phyloP scores from a whole-genome alignment of 2,329 filamentous ascomycete genomes.

The Onygenales sp. region DNA sequence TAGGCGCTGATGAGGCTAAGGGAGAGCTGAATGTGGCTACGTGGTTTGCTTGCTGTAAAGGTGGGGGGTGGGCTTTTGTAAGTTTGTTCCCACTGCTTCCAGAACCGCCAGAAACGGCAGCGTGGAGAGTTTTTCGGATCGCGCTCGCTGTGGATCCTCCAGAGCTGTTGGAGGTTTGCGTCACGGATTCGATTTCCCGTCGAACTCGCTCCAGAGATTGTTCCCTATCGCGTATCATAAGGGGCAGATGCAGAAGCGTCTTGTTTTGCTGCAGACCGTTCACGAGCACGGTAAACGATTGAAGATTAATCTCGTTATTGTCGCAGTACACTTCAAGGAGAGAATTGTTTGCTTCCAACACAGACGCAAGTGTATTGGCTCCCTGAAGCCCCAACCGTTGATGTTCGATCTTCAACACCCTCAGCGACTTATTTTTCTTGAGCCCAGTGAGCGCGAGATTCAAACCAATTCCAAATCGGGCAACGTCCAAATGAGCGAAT shows the following conservation, averaged over 20 bases:
- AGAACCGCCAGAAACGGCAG: conserved; percentile 27
- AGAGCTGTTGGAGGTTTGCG: conserved; percentile 27
- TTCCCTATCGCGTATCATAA: conserved; percentile 52
- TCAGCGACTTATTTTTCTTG: conserved; percentile 53
- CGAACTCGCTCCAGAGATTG: conserved; percentile 52
- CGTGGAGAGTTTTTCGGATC: conserved; percentile 35
- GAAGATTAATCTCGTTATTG: conserved; percentile 62
- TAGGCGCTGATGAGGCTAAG: conserved; percentile 5
- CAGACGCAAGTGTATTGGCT: conserved; percentile 59
- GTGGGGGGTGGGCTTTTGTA: conserved; percentile 18
- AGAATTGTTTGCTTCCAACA: conserved; percentile 54
- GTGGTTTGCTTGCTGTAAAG: neutral
- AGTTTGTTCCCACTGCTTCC: conserved; percentile 20
- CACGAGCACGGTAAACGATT: conserved; percentile 59
- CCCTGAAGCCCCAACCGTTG: conserved; percentile 62
- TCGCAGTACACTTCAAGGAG: conserved; percentile 60
- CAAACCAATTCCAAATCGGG: conserved; percentile 58
- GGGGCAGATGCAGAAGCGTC: conserved; percentile 52
- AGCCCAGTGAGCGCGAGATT: conserved; percentile 57
- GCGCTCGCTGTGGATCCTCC: conserved; percentile 27
- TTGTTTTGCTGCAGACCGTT: conserved; percentile 59
- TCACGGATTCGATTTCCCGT: conserved; percentile 45
- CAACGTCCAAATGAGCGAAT: conserved; percentile 60
- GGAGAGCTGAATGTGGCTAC: conserved; percentile 8
- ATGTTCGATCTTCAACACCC: conserved; percentile 54